Evolutionary conservation across 1,284 basidiomycete genomes (phyloP).

Genomic region (Lignosus rhinocerotis): DNA sequence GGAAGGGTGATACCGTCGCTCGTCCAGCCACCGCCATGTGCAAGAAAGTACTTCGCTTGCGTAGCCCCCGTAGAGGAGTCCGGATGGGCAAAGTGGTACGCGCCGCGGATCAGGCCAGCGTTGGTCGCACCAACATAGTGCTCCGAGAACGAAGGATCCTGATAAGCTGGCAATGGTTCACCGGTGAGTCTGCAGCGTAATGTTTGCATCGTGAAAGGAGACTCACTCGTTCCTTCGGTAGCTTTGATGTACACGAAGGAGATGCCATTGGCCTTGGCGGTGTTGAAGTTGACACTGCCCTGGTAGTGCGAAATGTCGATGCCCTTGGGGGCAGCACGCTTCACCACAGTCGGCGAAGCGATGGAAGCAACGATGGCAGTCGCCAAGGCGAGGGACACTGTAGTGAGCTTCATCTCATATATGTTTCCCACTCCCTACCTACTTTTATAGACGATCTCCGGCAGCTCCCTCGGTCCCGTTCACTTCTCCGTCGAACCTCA

Average conservation of each 20-base stretch:
- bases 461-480: not conserved
- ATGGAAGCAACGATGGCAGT: not conserved
- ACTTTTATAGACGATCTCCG: not conserved
- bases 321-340: conserved; percentile 44
- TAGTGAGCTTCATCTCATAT: conserved; percentile 10
- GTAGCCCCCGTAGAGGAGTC: conserved; percentile 52
- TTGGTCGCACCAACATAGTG: conserved; percentile 59
- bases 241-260: conserved; percentile 71
- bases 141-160: conserved; percentile 44
- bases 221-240: conserved; percentile 61
- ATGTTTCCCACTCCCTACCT: not conserved
- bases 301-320: conserved; percentile 63
- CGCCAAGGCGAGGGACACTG: conserved; percentile 5
- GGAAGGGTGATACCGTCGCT: conserved; percentile 63
- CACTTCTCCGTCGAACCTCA: not conserved
- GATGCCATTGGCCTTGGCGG: conserved; percentile 56
- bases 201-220: not conserved
- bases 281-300: conserved; percentile 51
- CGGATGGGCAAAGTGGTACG: conserved; percentile 63
- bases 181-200: not conserved
- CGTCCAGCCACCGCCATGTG: conserved; percentile 63
- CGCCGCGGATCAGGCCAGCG: conserved; percentile 56
- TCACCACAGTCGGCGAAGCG: conserved; percentile 24
- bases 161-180: conserved; percentile 33
- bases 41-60: conserved; percentile 62